phyloP scores from a whole-genome alignment of 805 yeast genomes.

The Kluyveromyces nonfermentans region DNA sequence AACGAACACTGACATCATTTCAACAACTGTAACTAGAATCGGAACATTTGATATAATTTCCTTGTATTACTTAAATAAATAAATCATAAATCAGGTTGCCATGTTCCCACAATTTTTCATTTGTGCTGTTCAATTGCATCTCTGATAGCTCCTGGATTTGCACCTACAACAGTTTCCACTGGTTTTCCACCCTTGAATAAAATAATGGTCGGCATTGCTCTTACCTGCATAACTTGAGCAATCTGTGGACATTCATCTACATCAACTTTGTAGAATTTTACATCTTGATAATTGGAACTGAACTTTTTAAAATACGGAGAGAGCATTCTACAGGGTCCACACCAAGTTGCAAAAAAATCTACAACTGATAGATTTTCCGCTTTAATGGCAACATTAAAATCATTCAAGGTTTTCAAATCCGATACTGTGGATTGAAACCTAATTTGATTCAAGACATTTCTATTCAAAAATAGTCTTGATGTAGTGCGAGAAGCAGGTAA shows the following conservation, averaged over 20 bases:
- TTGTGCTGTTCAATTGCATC: conserved; percentile 24
- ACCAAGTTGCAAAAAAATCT: conserved; percentile 68
- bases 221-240: conserved; percentile 50
- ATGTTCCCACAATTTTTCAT: not conserved
- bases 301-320: conserved; percentile 45
- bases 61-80: no score
- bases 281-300: conserved; percentile 32
- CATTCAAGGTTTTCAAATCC: conserved; percentile 28
- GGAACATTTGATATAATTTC: not conserved
- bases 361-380: conserved; percentile 40
- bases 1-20: no score
- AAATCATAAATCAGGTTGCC: not conserved
- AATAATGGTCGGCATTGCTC: conserved; percentile 72
- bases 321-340: conserved; percentile 72
- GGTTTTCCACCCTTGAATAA: conserved; percentile 52
- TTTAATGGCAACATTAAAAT: conserved; percentile 30
- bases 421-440: conserved; percentile 19
- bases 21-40: no score
- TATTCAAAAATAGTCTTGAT: not conserved
- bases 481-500: not conserved
- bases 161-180: conserved; percentile 55
- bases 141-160: conserved; percentile 33
- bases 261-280: conserved; percentile 59
- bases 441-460: not conserved
- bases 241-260: conserved; percentile 55